These are phyloP conservation scores for Seiridium unicorne DNA, from an alignment of 2,329 filamentous ascomycete species.

Conservation along the genomic window DNA sequence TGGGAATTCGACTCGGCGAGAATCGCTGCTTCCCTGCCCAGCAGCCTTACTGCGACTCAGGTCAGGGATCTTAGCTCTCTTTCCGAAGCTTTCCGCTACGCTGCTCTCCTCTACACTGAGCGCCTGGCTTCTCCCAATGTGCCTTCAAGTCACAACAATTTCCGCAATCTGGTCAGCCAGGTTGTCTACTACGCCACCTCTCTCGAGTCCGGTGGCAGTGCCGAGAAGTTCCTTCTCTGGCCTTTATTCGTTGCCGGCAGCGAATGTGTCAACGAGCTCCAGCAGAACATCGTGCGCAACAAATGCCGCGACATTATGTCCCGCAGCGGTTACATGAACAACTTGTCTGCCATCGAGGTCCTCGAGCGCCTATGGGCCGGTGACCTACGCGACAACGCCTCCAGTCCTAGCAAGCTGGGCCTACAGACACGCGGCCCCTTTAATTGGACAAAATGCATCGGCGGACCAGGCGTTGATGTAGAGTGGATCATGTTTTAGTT, in stretches of 20 bases:
- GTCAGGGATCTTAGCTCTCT: constrained; percentile 75
- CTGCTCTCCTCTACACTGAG: constrained; percentile 86
- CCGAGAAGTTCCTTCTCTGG: constrained; percentile 91
- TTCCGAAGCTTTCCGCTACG: constrained; percentile 86
- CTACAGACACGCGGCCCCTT: constrained; percentile 46
- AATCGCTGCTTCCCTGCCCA: constrained; percentile 49
- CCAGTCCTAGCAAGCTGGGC: constrained; percentile 33
- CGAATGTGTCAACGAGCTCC: constrained; percentile 79
- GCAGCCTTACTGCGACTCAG: constrained; percentile 56
- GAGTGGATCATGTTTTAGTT: constrained; percentile 66
- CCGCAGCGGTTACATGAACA: constrained; percentile 91
- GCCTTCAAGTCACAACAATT: constrained; percentile 71
- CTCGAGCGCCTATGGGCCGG: constrained; percentile 80
- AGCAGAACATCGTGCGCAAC: constrained; percentile 75
- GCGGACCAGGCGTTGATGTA: constrained; percentile 54
- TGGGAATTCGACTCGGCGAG: constrained; percentile 71
- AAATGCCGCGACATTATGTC: constrained; percentile 85
- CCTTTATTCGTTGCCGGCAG: constrained; percentile 87
- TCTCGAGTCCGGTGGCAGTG: constrained; percentile 67
- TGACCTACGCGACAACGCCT: constrained; percentile 40
- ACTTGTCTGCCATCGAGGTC: constrained; percentile 80
- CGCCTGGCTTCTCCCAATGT: constrained; percentile 76
- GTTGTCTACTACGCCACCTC: constrained; percentile 81
- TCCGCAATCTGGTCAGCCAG: constrained; percentile 79
- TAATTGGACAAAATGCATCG: constrained; percentile 58